These are phyloP conservation scores for Leccinum incarnatum DNA, from an alignment of 768 basidiomycete genomes.

Conservation along the genomic window DNA sequence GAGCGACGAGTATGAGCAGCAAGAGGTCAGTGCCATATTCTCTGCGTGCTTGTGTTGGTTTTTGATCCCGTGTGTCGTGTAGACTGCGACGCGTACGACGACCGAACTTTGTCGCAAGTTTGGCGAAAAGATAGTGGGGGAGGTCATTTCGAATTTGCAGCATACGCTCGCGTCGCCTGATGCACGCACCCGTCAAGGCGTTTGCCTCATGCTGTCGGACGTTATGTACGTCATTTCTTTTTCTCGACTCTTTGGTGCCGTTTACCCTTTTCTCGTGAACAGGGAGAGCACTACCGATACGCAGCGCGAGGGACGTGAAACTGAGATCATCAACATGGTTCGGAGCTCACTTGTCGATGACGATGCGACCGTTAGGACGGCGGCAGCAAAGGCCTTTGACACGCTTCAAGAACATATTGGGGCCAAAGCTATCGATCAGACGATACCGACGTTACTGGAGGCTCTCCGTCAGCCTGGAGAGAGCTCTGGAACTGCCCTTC, in stretches of 20 bases:
- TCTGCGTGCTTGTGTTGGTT: background rate
- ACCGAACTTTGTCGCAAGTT: slow-evolving; percentile 93
- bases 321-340: slow-evolving; percentile 83
- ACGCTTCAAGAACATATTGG: slow-evolving; percentile 91
- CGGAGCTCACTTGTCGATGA: slow-evolving; percentile 86
- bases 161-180: slow-evolving; percentile 60
- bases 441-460: slow-evolving; percentile 91
- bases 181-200: slow-evolving; percentile 71
- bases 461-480: slow-evolving; percentile 92
- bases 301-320: slow-evolving; percentile 85
- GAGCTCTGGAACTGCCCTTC: slow-evolving; percentile 91
- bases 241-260: background rate
- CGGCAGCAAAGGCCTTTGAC: slow-evolving; percentile 89
- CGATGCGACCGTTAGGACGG: slow-evolving; percentile 78
- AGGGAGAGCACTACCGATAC: slow-evolving; percentile 73
- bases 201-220: slow-evolving; percentile 84
- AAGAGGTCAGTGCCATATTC: slow-evolving; percentile 58
- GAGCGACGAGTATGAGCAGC: slow-evolving; percentile 77
- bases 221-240: slow-evolving; percentile 60
- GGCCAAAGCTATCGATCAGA: slow-evolving; percentile 89
- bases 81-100: slow-evolving; percentile 85
- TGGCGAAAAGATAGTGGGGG: slow-evolving; percentile 85
- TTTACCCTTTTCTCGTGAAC: background rate
- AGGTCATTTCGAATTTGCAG: slow-evolving; percentile 79
- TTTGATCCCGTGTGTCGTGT: background rate